Evolutionary conservation across 73 alveolate species (phyloP).

Genomic region (Diophrys appendiculata): DNA sequence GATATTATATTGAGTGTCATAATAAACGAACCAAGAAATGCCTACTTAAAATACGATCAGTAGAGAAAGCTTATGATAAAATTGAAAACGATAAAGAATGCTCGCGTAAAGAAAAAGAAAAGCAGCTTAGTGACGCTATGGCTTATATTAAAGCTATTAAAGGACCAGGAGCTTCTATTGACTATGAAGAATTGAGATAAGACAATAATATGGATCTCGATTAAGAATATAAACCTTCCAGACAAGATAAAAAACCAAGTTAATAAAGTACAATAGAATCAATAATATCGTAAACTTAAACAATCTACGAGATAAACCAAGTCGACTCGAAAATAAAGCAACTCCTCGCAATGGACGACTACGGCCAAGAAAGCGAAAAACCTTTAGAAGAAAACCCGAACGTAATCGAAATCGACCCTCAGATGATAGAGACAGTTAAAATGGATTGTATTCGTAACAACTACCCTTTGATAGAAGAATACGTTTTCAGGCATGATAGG

Average conservation of each 20-base stretch:
- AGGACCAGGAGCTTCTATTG: no score
- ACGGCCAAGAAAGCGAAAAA: background rate
- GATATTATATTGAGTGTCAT: slow-evolving; percentile 75
- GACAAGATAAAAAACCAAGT: no score
- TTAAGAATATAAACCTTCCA: no score
- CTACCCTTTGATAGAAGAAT: slow-evolving; percentile 89
- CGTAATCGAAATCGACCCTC: slow-evolving; percentile 54
- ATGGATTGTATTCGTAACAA: slow-evolving; percentile 64
- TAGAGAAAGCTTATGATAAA: background rate
- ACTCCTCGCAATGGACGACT: background rate
- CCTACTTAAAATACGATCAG: no score
- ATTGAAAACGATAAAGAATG: background rate
- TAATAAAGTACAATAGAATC: no score
- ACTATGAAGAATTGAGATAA: no score
- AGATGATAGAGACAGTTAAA: slow-evolving; percentile 68
- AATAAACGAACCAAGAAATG: background rate
- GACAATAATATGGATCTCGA: no score
- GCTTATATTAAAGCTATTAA: no score
- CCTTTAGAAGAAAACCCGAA: background rate
- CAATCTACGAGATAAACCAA: no score
- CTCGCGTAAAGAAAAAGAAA: background rate
- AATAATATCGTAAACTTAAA: no score
- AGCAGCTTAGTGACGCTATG: no score
- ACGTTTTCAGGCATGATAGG: slow-evolving; percentile 77
- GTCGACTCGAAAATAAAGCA: no score